phyloP scores from a whole-genome alignment of 306 rosid genomes.

The Ochetophila trinervis region DNA sequence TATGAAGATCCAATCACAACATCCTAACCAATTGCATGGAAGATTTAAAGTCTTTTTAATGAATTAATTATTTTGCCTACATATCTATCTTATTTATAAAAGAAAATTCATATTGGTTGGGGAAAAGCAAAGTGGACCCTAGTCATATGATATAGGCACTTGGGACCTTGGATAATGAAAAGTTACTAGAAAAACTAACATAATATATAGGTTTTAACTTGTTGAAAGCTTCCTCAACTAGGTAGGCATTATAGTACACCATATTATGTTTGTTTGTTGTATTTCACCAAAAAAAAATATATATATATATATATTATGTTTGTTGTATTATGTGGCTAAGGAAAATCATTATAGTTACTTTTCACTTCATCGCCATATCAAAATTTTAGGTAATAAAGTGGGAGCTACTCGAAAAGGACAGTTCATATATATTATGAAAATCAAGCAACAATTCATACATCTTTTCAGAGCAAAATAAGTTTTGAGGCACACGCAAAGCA shows the following conservation, averaged over 20 bases:
- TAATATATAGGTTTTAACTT: background rate
- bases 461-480: background rate
- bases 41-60: background rate
- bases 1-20: background rate
- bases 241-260: background rate
- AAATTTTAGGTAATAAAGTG: no score
- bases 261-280: background rate
- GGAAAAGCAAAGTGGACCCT: background rate
- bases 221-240: background rate
- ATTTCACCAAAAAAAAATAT: no score
- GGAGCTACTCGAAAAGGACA: no score
- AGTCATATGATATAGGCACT: background rate
- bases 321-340: background rate
- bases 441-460: constrained; percentile 1
- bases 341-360: background rate
- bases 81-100: background rate
- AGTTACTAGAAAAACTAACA: no score
- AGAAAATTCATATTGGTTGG: background rate
- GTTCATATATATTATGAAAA: no score
- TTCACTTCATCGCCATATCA: no score
- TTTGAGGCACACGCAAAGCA: background rate
- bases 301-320: background rate
- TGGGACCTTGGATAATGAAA: background rate
- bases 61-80: background rate
- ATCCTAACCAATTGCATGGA: background rate